Conservation (phyloP, 2,329 filamentous ascomycete genomes). For the Aureobasidium sp. region DNA sequence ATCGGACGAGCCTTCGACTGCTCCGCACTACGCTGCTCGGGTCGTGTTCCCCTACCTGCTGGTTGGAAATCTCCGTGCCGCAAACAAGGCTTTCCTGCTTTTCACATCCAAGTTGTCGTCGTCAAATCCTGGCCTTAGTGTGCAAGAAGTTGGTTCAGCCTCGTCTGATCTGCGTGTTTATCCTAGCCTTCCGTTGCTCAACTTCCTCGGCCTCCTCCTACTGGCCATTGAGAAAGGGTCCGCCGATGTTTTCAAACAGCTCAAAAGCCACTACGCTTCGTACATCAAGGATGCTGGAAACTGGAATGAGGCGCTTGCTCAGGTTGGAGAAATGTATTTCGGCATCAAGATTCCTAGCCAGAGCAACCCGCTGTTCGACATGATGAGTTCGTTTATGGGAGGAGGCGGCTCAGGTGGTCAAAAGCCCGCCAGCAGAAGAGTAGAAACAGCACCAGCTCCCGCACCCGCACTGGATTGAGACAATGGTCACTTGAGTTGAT, state of each 20-base stretch:
- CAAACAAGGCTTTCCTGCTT: constrained; percentile 70
- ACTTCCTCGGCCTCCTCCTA: constrained; percentile 81
- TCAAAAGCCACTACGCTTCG: constrained; percentile 70
- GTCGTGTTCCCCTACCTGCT: constrained; percentile 87
- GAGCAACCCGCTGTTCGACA: constrained; percentile 89
- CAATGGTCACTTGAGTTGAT: neutral
- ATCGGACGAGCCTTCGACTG: constrained; percentile 78
- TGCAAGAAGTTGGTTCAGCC: constrained; percentile 72
- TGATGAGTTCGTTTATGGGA: constrained; percentile 94
- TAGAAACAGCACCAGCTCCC: constrained; percentile 33
- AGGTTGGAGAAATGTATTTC: constrained; percentile 96
- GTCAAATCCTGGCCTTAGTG: constrained; percentile 54
- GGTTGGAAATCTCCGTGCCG: constrained; percentile 80
- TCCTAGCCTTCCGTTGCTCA: constrained; percentile 84
- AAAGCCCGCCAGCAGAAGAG: constrained; percentile 38
- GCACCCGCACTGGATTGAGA: constrained; percentile 27
- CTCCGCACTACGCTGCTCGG: constrained; percentile 75
- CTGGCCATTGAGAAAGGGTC: constrained; percentile 73
- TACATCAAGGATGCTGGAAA: constrained; percentile 64
- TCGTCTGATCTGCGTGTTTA: constrained; percentile 69
- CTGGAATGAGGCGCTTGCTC: constrained; percentile 74
- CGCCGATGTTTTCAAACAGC: constrained; percentile 70
- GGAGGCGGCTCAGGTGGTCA: constrained; percentile 55
- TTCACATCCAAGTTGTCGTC: constrained; percentile 60
- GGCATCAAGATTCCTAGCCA: constrained; percentile 79